Base-by-base conservation (phyloP, 2,329 filamentous ascomycete genomes). In the Neodidymelliopsis sp. region DNA sequence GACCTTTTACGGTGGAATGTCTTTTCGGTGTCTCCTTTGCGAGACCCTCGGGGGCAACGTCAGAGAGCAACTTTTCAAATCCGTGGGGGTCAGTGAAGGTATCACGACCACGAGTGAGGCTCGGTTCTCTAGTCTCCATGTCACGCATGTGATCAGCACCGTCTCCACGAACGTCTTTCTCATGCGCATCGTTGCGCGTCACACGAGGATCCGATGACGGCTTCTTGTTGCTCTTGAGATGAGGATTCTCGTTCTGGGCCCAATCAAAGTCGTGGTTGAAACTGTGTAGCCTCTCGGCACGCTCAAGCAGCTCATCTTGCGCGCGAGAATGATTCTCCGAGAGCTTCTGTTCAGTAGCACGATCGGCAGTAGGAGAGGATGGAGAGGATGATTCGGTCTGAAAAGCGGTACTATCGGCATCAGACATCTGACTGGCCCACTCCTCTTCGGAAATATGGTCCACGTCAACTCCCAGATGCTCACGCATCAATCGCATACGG, bases 401-500 rank as follows among this genome's bases (percentile, higher is more conserved):
- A 63, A 75, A 59, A 56, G 87, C 81, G 59, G 91, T 87, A 53
- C 93, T 85, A 66, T 94, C 90, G 66, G 90, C 84, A 60, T 65
- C 73, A 39, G 62, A 67, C 51, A 62, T 64, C 34, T 67, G 61
- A 30, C 69, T 71, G 11, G 58, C 57, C 57, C 62, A 65, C 23
- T 72, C 71, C 33, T 73, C 69, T 19, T 71, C 69, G 6, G 57
- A 54, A 20, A 97, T 87, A 65, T 90, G 89, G 70, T 99, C 94
- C 4, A 96, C 91, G 66, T 97, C 92, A 28, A 97, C 79, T n/a
- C 94, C 94, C 22, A 99, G 79, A 76, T 99, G 94, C 74, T 99
- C 94, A 55, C 93, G 84, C 94, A 97, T 97, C 37, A 97, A 79
- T 19, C 94, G 88, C 78, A 97, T 86, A 22, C 94, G 90, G 41